Base-by-base conservation (phyloP, 108 stramenopile species). In the Pinguiococcus pyrenoidosus region DNA sequence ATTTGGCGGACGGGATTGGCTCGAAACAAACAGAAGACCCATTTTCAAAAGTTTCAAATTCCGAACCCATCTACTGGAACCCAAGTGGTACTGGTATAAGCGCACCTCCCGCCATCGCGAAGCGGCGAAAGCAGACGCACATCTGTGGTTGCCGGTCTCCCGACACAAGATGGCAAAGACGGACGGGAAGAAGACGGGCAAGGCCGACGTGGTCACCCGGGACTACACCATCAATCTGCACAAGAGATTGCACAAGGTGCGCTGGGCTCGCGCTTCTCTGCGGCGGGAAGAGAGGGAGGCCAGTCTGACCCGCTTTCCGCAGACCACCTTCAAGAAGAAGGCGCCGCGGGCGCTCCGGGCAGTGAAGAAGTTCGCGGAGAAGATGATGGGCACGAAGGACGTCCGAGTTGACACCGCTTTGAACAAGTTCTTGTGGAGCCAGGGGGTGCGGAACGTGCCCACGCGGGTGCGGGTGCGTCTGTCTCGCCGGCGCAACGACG, bases 311-410 rank as follows among this genome's bases (percentile, higher is more conserved):
- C 37, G n/a, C 13, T 3, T 13, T 37, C 8, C 12, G 7, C n/a
- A n/a, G n/a, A n/a, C n/a, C 17, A 64, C 89, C 69, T 88, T 92
- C 82, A 95, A 96, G 87, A 76, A 84, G 46, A 82, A 82, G 49
- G 95, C 98, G 44, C 94, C 98, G 17, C 80, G 89, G 44, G 98
- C 94, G 21, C 64, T 99, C 65, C 90, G 92, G 69, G 87, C 86
- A 63, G 86, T 99, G 70, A 79, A 79, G 49, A 72, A 76, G 54
- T 96, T 96, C 64, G 98, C 94, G 26, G 52, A 67, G 53, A 76
- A 87, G 67, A 80, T 76, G 53, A 96, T 99, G 94, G 78, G 78
- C 55, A 99, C 98, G 32, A 74, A 71, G 69, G 63, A 64, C 47
- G 63, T 62, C 29, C 60, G 61, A 3, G 54, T 64, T 24, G 60